Evolutionary conservation across 352 stramenopile species (phyloP).

Genomic region (Phytophthora palmivora): DNA sequence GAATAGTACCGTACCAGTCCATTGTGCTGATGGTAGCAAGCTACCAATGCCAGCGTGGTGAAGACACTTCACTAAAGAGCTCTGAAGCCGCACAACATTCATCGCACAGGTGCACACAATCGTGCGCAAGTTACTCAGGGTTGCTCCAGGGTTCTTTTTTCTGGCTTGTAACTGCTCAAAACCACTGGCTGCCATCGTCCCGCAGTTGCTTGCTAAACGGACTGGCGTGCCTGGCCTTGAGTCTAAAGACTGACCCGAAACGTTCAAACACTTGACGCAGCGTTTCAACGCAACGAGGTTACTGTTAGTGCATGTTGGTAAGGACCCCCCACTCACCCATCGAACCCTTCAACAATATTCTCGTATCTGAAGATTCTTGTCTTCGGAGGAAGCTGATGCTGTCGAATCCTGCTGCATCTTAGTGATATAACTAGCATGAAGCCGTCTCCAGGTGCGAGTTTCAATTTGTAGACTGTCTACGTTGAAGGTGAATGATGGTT

Average conservation of each 20-base stretch:
- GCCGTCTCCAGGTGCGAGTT: neutral
- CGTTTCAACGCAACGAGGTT: neutral
- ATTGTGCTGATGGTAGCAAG: no score
- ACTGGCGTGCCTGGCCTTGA: conserved; percentile 8
- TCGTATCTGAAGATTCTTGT: neutral
- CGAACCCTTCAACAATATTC: neutral
- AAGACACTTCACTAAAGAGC: no score
- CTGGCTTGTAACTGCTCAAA: conserved; percentile 8
- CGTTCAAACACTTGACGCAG: neutral
- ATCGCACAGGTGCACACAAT: no score
- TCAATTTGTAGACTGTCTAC: no score
- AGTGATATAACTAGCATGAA: neutral
- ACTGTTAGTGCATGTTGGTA: neutral
- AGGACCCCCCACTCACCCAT: neutral
- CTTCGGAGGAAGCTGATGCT: neutral
- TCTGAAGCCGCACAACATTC: no score
- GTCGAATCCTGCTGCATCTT: neutral
- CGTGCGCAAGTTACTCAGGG: conserved; percentile 7
- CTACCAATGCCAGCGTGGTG: neutral
- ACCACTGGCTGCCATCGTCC: conserved; percentile 25
- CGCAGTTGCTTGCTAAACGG: conserved; percentile 9
- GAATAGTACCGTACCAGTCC: no score
- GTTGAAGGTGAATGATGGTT: no score
- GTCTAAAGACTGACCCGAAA: neutral
- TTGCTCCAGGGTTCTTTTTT: conserved; percentile 30